Evolutionary conservation across 805 yeast genomes (phyloP).

Genomic region (Sugiyamaella qingdaonensis): DNA sequence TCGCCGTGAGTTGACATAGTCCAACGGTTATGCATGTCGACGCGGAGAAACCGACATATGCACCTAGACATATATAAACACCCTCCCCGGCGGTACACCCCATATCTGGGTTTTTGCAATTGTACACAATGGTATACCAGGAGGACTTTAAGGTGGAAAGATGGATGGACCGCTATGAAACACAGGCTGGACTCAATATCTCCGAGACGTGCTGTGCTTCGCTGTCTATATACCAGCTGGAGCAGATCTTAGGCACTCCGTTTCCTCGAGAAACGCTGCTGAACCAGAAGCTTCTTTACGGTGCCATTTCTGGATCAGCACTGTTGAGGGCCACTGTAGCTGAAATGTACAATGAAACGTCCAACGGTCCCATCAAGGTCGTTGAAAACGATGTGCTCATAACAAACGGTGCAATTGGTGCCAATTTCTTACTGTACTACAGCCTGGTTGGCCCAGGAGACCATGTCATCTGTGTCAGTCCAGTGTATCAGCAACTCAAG

Average conservation of each 20-base stretch:
- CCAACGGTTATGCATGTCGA: too few species aligned
- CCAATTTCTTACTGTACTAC: constrained; percentile 46
- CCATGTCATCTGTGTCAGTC: constrained; percentile 46
- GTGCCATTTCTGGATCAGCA: constrained; percentile 45
- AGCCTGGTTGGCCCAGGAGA: constrained; percentile 43
- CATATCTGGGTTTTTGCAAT: too few species aligned
- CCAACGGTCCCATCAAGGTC: constrained; percentile 16
- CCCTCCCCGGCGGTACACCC: too few species aligned
- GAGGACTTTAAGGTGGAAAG: constrained; percentile 46
- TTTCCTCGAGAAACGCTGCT: constrained; percentile 28
- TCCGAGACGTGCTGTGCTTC: constrained; percentile 54
- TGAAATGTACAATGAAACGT: constrained; percentile 33
- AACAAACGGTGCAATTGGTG: constrained; percentile 56
- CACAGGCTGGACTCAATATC: constrained; percentile 37
- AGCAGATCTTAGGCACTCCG: constrained; percentile 28
- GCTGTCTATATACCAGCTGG: constrained; percentile 39
- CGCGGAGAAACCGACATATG: too few species aligned
- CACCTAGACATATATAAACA: too few species aligned
- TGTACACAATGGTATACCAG: constrained; percentile 26
- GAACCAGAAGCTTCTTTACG: constrained; percentile 39
- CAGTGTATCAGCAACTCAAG: constrained; percentile 47
- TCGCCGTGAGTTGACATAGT: too few species aligned
- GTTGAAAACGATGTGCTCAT: constrained; percentile 40
- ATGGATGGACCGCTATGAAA: constrained; percentile 51
- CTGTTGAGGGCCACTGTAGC: constrained; percentile 38